Evolutionary conservation across 352 stramenopile species (phyloP), one percentile per base, ranked within the genome.

Genomic region (Phytophthora boehmeriae): DNA sequence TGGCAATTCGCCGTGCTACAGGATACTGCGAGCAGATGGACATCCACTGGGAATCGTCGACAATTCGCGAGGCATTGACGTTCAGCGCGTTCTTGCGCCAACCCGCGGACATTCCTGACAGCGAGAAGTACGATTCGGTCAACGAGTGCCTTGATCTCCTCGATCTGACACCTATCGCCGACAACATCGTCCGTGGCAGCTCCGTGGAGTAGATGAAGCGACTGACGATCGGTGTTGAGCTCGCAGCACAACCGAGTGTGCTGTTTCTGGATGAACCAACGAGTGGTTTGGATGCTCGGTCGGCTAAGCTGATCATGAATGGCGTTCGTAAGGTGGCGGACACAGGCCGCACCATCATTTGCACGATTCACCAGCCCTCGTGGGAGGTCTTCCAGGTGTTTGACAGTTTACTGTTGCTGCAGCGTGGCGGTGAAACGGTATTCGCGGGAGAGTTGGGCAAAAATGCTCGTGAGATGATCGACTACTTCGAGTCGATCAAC

Each of bases 11-110:
- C 8, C 60, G 60, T 1, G 51, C 35, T 6, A 68, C 52, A 23
- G 59, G 59, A 0, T 73, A 73, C 35, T 63, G 73, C n/a, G 71
- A 80, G 17, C 59, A 78, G 19, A 72, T 79, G 66, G 68, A 80
- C 30, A 62, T 78, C 9, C 52, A 75, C 36, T 57, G 41, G 27
- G 53, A 78, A 14, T 49, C 51, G 10, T 62, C 59, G 3, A 68
- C 59, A 20, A 34, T 68, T n/a, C 71, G 88, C n/a, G 91, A 97
- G 54, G 38, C 45, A 23, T 17, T 71, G 20, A 63, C 61, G 1
- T 69, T 69, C 32, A 77, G 36, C 23, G 22, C 28, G 1, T 61
- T 56, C 16, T 47, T 69, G 14, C 61, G 61, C 4, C 54, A 63
- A 22, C 27, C n/a, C n/a, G 47, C 6, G 20, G 47, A 64, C 11